Percentiles rank a stretch among this genome's conserved stretches.
These are phyloP conservation scores for Paratinospora sagittata DNA, from an alignment of 164 flowering plant species.

Conservation along the genomic window DNA sequence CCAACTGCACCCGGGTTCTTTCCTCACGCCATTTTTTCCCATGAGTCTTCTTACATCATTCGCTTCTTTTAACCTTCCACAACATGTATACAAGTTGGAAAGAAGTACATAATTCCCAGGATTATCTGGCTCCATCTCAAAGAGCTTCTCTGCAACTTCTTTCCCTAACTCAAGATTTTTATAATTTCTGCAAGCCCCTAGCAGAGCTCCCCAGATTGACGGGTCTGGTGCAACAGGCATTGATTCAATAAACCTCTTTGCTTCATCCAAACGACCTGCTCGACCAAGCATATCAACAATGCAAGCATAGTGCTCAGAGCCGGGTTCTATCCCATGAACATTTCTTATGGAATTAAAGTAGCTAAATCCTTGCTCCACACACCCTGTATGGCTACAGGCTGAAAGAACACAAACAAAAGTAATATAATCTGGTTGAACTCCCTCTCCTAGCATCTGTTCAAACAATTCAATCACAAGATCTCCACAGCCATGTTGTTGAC, in stretches of 20 bases:
- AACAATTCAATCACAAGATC: slow-evolving; percentile 41
- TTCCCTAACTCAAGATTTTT: slow-evolving; percentile 50
- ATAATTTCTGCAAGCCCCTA: slow-evolving; percentile 53
- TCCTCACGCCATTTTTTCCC: slow-evolving; percentile 40
- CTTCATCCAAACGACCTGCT: slow-evolving; percentile 51
- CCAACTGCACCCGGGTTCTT: slow-evolving; percentile 62
- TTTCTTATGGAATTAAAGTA: slow-evolving; percentile 47
- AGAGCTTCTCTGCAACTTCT: slow-evolving; percentile 49
- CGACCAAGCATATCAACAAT: slow-evolving; percentile 68
- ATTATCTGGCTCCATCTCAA: slow-evolving; percentile 53
- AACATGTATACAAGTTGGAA: slow-evolving; percentile 40
- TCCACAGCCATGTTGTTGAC: slow-evolving; percentile 52
- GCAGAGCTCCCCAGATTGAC: slow-evolving; percentile 61
- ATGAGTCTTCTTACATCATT: slow-evolving; percentile 45
- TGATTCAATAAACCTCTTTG: slow-evolving; percentile 41
- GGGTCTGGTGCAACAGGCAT: slow-evolving; percentile 53
- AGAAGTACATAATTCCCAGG: slow-evolving; percentile 60
- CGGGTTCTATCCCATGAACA: slow-evolving; percentile 33
- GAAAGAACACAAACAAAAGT: slow-evolving; percentile 57
- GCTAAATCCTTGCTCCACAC: slow-evolving; percentile 40
- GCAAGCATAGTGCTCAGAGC: slow-evolving; percentile 65
- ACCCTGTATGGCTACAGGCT: slow-evolving; percentile 59
- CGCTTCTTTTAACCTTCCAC: slow-evolving; percentile 47
- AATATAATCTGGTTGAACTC: slow-evolving; percentile 45
- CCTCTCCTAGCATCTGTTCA: slow-evolving; percentile 41